phyloP scores from a whole-genome alignment of 176 grass and related monocot genomes.

The Hordeum vulgare region DNA sequence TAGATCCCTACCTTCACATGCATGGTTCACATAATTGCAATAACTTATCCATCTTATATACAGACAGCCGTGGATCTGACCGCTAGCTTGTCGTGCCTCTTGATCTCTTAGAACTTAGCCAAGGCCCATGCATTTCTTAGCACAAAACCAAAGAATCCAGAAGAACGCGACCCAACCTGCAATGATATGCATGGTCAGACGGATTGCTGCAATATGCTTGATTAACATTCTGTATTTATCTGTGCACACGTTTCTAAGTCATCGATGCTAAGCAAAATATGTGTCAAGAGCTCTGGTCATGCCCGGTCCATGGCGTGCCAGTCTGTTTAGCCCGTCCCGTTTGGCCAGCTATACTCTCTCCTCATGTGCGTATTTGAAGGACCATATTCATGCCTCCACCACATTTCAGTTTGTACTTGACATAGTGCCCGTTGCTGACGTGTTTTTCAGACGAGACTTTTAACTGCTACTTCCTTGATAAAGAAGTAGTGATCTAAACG shows the following conservation, averaged over 20 bases:
- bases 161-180: conserved; percentile 76
- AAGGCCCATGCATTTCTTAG: conserved; percentile 44
- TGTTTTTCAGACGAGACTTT: background rate
- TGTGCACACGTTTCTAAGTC: background rate
- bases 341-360: background rate
- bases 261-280: background rate
- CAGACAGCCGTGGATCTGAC: background rate
- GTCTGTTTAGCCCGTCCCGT: no score
- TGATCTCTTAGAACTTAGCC: conserved; percentile 34
- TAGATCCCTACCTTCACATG: background rate
- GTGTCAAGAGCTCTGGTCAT: background rate
- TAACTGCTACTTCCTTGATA: background rate
- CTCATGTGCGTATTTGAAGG: background rate
- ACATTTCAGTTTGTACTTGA: background rate
- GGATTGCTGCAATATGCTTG: no score
- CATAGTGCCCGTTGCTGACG: background rate
- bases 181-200: background rate
- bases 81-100: conserved; percentile 10
- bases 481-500: no score
- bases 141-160: conserved; percentile 46
- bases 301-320: no score
- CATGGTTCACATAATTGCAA: background rate
- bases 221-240: background rate
- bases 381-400: background rate
- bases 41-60: background rate